These are phyloP conservation scores for Neonectria faginata DNA, from an alignment of 2,329 filamentous ascomycete genomes.

Conservation along the genomic window DNA sequence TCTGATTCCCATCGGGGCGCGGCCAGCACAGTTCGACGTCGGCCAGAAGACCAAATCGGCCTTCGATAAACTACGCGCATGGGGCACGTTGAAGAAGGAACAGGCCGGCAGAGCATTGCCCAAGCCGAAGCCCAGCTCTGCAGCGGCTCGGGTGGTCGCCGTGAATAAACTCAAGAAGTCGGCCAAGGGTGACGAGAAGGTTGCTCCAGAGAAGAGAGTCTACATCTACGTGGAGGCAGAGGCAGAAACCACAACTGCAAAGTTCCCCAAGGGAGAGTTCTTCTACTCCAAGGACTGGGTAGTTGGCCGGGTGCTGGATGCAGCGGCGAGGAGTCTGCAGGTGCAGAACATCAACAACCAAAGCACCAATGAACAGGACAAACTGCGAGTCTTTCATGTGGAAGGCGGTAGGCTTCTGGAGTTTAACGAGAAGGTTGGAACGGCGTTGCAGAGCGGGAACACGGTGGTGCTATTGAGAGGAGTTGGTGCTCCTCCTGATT, in stretches of 20 bases:
- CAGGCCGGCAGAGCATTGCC: slow-evolving; percentile 69
- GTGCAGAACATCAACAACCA: slow-evolving; percentile 88
- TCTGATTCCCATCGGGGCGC: slow-evolving; percentile 69
- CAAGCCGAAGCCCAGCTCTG: slow-evolving; percentile 71
- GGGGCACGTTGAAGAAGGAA: slow-evolving; percentile 81
- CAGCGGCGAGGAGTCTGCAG: slow-evolving; percentile 80
- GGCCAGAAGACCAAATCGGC: slow-evolving; percentile 78
- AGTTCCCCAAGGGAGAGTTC: slow-evolving; percentile 84
- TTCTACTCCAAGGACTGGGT: slow-evolving; percentile 89
- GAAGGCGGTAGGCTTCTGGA: slow-evolving; percentile 88
- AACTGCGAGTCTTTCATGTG: slow-evolving; percentile 90
- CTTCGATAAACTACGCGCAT: slow-evolving; percentile 80
- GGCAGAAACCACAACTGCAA: slow-evolving; percentile 84
- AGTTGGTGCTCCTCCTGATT: slow-evolving; percentile 80
- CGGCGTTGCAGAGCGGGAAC: slow-evolving; percentile 80
- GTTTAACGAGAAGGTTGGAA: slow-evolving; percentile 87
- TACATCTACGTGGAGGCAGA: slow-evolving; percentile 93
- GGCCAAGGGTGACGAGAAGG: slow-evolving; percentile 89
- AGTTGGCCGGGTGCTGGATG: slow-evolving; percentile 84
- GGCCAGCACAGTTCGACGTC: slow-evolving; percentile 57
- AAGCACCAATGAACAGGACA: slow-evolving; percentile 79
- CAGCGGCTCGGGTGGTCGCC: slow-evolving; percentile 74
- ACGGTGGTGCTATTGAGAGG: slow-evolving; percentile 90
- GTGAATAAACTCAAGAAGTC: slow-evolving; percentile 84
- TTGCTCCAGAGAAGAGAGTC: slow-evolving; percentile 84